Percentiles rank a stretch among this genome's conserved stretches.
phyloP scores from a whole-genome alignment of 164 flowering plant genomes.

The Buxus sempervirens region DNA sequence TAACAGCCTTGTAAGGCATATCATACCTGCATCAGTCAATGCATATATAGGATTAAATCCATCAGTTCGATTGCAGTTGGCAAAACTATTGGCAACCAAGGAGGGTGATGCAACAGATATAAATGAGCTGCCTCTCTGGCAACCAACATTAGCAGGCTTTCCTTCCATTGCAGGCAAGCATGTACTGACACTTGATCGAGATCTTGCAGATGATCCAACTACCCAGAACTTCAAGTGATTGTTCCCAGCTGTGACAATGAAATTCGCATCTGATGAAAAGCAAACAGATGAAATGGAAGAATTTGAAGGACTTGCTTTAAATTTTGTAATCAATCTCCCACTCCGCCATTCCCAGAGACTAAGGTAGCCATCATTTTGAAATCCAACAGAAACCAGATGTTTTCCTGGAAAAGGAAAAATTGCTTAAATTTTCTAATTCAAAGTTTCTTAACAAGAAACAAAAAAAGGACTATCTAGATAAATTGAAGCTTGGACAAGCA shows the following conservation, averaged over 20 bases:
- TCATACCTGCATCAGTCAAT: constrained; percentile 57
- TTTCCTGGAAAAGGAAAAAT: constrained; percentile 35
- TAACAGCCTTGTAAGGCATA: background rate
- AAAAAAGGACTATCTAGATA: background rate
- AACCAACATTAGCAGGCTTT: constrained; percentile 47
- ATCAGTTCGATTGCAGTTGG: constrained; percentile 17
- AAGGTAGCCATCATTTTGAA: constrained; percentile 52
- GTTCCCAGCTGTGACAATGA: constrained; percentile 57
- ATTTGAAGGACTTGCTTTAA: constrained; percentile 53
- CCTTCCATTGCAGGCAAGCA: constrained; percentile 34
- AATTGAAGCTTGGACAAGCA: background rate
- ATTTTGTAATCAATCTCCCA: constrained; percentile 41
- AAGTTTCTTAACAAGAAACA: background rate
- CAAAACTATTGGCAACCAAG: constrained; percentile 15
- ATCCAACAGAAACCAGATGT: constrained; percentile 65
- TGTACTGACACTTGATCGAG: constrained; percentile 25
- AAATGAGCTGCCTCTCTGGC: constrained; percentile 52
- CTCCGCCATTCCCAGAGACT: constrained; percentile 68
- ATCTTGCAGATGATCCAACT: constrained; percentile 36
- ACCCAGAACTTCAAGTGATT: constrained; percentile 69
- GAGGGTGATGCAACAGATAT: constrained; percentile 39
- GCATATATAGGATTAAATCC: constrained; percentile 44
- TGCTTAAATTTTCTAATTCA: background rate
- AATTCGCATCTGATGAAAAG: constrained; percentile 57
- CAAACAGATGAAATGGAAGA: constrained; percentile 44